Conservation (phyloP, 2,329 filamentous ascomycete genomes). For the Penicillium concentricum region DNA sequence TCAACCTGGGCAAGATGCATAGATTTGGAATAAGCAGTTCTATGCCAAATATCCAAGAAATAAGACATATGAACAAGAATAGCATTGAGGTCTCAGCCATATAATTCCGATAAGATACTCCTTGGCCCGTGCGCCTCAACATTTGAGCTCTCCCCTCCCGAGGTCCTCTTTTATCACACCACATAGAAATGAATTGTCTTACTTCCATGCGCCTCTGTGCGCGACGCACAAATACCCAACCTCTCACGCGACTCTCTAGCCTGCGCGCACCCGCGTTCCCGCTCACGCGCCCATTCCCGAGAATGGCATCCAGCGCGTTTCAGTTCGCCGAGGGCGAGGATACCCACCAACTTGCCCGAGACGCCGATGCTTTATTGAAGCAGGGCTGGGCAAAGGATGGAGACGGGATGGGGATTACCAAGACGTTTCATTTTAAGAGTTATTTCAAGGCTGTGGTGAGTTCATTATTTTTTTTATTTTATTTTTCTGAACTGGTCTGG, state of each 20-base stretch:
- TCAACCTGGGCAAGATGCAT: too few relatives aligned
- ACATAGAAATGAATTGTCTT: slow-evolving; percentile 1
- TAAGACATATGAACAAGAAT: background rate
- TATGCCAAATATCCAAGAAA: background rate
- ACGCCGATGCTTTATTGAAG: slow-evolving; percentile 26
- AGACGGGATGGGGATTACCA: slow-evolving; percentile 34
- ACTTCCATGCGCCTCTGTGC: slow-evolving; percentile 1
- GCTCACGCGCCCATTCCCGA: slow-evolving; percentile 3
- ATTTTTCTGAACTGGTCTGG: background rate
- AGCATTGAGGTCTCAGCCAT: background rate
- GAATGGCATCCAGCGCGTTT: slow-evolving; percentile 19
- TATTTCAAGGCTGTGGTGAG: slow-evolving; percentile 42
- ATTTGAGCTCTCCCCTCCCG: background rate
- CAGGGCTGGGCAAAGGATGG: slow-evolving; percentile 37
- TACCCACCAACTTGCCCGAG: slow-evolving; percentile 23
- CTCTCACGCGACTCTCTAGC: background rate
- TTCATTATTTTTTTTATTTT: background rate
- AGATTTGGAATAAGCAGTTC: background rate
- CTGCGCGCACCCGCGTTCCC: background rate
- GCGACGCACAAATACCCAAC: background rate
- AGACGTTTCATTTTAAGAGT: slow-evolving; percentile 41
- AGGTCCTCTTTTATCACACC: too few relatives aligned
- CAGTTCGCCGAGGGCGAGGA: slow-evolving; percentile 33
- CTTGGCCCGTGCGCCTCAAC: slow-evolving; percentile 3
- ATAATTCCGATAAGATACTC: background rate